These are phyloP conservation scores for Yamadazyma taylorii DNA, from an alignment of 1,139 yeast species.

Conservation along the genomic window DNA sequence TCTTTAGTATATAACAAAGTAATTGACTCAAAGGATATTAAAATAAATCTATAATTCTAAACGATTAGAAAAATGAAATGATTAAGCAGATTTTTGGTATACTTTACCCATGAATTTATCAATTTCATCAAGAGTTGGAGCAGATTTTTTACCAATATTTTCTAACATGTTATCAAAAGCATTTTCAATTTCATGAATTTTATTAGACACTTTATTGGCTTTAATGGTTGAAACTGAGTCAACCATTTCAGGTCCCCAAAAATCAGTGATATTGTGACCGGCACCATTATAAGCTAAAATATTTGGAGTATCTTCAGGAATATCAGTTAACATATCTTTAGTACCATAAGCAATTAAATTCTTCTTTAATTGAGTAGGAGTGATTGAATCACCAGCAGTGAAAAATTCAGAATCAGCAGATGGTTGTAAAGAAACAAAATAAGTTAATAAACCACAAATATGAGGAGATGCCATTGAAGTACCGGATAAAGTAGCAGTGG, in stretches of 20 bases:
- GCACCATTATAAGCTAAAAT: conserved; percentile 91
- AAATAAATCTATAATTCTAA: no score
- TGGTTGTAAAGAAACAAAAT: conserved; percentile 43
- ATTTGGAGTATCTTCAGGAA: conserved; percentile 80
- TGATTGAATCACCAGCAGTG: conserved; percentile 44
- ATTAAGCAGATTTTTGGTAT: conserved; percentile 7
- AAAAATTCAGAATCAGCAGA: conserved; percentile 44
- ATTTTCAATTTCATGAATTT: conserved; percentile 8
- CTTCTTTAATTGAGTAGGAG: conserved; percentile 36
- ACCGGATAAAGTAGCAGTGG: conserved; percentile 39
- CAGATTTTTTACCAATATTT: conserved; percentile 7
- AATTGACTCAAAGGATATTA: no score
- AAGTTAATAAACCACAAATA: conserved; percentile 41
- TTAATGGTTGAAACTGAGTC: conserved; percentile 1
- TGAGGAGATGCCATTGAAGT: conserved; percentile 50
- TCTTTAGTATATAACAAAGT: conserved; percentile 1
- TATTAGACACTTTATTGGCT: conserved; percentile 4
- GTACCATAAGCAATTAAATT: conserved; percentile 41
- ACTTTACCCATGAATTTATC: conserved; percentile 12
- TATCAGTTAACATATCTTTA: conserved; percentile 36
- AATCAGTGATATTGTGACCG: conserved; percentile 71
- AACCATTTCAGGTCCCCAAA: conserved; percentile 60
- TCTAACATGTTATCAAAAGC: conserved; percentile 11
- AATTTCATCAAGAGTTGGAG: conserved; percentile 11
- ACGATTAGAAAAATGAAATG: no score